Percentiles rank a stretch among this genome's conserved stretches.
These are phyloP conservation scores for Rubroboletus satanas DNA, from an alignment of 768 basidiomycete genomes.

Conservation along the genomic window DNA sequence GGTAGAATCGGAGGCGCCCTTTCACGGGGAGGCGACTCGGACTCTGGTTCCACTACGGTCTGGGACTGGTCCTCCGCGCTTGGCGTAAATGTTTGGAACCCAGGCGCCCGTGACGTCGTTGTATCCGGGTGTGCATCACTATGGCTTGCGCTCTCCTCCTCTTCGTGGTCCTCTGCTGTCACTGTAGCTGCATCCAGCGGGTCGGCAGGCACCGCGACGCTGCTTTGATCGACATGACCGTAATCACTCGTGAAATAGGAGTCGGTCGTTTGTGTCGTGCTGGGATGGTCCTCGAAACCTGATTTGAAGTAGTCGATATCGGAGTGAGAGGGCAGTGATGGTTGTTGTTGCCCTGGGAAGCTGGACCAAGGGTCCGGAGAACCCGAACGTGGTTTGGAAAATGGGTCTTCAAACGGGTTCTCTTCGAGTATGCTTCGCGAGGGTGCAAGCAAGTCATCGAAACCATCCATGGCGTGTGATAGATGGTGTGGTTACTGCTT, in stretches of 20 bases:
- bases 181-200: constrained; percentile 40
- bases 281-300: constrained; percentile 26
- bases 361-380: constrained; percentile 79
- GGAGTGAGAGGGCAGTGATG: constrained; percentile 13
- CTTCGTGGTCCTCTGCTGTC: constrained; percentile 32
- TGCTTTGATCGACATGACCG: constrained; percentile 30
- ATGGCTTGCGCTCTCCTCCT: constrained; percentile 20
- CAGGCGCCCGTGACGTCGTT: constrained; percentile 35
- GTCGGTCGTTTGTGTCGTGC: constrained; percentile 28
- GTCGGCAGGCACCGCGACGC: constrained; percentile 27
- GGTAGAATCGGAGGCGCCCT: constrained; percentile 33
- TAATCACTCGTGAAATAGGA: constrained; percentile 34
- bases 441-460: constrained; percentile 69
- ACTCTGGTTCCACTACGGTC: constrained; percentile 7
- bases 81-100: constrained; percentile 43
- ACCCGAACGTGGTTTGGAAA: constrained; percentile 53
- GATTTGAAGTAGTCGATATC: constrained; percentile 29
- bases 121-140: constrained; percentile 9
- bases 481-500: not conserved
- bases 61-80: constrained; percentile 23
- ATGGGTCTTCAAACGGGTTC: constrained; percentile 75
- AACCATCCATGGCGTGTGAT: constrained; percentile 56
- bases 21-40: constrained; percentile 15
- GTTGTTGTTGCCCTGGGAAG: constrained; percentile 39
- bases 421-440: constrained; percentile 62